Percentiles rank a stretch among this genome's conserved stretches.
These are phyloP conservation scores for Breynia disticha DNA, from an alignment of 441 rosid species.

Conservation along the genomic window DNA sequence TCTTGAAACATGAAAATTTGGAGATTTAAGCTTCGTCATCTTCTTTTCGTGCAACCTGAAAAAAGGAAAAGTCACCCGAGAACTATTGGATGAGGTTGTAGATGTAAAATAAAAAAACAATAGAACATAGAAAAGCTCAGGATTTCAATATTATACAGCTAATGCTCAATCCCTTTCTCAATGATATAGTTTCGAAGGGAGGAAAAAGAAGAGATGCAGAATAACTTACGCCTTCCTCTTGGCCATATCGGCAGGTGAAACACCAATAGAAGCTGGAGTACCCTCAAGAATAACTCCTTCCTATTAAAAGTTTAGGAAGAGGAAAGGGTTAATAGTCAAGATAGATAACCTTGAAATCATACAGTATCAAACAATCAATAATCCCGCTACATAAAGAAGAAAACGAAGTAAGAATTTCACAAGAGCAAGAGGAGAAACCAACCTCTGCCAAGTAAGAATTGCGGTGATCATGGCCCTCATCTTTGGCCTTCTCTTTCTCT, in stretches of 20 bases:
- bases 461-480: slow-evolving; percentile 65
- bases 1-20: slow-evolving; percentile 81
- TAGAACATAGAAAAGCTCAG: no score
- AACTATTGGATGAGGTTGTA: background rate
- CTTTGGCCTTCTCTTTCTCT: slow-evolving; percentile 58
- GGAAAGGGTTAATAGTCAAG: slow-evolving; percentile 4
- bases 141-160: no score
- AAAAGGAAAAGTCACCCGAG: slow-evolving; percentile 1
- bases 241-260: slow-evolving; percentile 69
- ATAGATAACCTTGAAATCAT: background rate
- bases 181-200: background rate
- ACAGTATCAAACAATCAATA: background rate
- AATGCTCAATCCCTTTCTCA: background rate
- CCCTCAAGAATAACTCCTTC: slow-evolving; percentile 90
- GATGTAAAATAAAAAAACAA: slow-evolving; percentile 5
- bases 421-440: slow-evolving; percentile 8
- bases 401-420: background rate
- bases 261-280: slow-evolving; percentile 82
- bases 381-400: background rate
- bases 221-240: slow-evolving; percentile 52
- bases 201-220: background rate
- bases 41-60: slow-evolving; percentile 73
- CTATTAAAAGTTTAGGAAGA: slow-evolving; percentile 28
- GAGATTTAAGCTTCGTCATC: slow-evolving; percentile 79
- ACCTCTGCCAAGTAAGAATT: slow-evolving; percentile 88